Evolutionary conservation across 495 filamentous ascomycete species (phyloP).

Genomic region (Annulohypoxylon stygium): DNA sequence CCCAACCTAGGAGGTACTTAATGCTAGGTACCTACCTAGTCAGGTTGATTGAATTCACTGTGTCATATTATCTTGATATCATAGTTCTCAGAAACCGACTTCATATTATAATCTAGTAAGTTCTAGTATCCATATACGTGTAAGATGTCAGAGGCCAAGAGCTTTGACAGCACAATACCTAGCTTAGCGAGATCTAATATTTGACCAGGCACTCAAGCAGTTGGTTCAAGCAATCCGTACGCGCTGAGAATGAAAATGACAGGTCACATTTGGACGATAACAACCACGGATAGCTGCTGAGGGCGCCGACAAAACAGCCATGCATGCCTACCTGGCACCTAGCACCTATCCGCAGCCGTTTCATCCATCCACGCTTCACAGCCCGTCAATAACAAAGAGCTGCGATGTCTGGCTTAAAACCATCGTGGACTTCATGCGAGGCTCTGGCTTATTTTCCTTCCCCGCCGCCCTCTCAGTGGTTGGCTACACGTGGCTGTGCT

Average conservation of each 20-base stretch:
- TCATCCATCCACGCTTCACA: background rate
- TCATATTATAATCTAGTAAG: too few species aligned
- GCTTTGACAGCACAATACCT: background rate
- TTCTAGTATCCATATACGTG: too few species aligned
- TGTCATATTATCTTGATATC: too few species aligned
- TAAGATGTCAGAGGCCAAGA: background rate
- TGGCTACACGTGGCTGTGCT: conserved; percentile 46
- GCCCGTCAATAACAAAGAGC: background rate
- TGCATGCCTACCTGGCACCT: too few species aligned
- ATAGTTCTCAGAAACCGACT: too few species aligned
- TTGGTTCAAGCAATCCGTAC: background rate
- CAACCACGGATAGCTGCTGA: too few species aligned
- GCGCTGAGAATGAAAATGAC: background rate
- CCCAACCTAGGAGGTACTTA: too few species aligned
- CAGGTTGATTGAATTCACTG: too few species aligned
- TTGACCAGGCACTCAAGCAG: background rate
- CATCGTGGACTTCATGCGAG: conserved; percentile 14
- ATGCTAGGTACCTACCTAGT: too few species aligned
- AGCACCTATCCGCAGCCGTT: background rate
- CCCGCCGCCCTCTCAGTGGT: conserved; percentile 23
- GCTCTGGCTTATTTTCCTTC: conserved; percentile 12
- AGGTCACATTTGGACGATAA: background rate
- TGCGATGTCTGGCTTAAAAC: background rate
- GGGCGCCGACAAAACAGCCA: too few species aligned
- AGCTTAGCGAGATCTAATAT: background rate